Conservation (phyloP, 768 basidiomycete species). For the Lentinula aciculospora region DNA sequence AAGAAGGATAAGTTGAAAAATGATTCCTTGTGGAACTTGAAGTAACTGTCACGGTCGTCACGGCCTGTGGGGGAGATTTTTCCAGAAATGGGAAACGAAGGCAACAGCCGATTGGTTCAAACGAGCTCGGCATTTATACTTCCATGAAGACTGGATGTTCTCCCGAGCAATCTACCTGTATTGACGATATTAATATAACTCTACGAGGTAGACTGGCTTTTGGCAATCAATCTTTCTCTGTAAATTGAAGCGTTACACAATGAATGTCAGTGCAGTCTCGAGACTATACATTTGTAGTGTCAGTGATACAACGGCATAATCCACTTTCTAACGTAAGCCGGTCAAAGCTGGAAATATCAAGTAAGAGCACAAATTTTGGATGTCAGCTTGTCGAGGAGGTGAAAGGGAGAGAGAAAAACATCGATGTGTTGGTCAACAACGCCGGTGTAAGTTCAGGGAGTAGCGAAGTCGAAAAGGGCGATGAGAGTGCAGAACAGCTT, state of each 20-base stretch:
- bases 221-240: too few species aligned
- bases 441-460: background rate
- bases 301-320: too few species aligned
- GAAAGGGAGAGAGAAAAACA: background rate
- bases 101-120: background rate
- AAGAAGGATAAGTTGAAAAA: background rate
- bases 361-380: too few species aligned
- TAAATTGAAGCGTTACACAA: too few species aligned
- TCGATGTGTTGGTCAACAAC: slow-evolving; percentile 1
- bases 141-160: too few species aligned
- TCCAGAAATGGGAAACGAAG: background rate
- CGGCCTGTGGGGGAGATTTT: background rate
- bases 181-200: too few species aligned
- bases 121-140: too few species aligned
- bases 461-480: background rate
- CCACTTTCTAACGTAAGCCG: too few species aligned
- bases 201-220: too few species aligned
- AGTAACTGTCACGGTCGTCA: background rate
- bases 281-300: too few species aligned
- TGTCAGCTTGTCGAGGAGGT: background rate
- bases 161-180: too few species aligned
- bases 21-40: background rate
- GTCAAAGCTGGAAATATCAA: background rate
- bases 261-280: too few species aligned
- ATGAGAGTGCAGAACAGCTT: background rate